Evolutionary conservation across 768 basidiomycete species (phyloP), one percentile per base, ranked within the genome.

Genomic region (Ramaria rubella): DNA sequence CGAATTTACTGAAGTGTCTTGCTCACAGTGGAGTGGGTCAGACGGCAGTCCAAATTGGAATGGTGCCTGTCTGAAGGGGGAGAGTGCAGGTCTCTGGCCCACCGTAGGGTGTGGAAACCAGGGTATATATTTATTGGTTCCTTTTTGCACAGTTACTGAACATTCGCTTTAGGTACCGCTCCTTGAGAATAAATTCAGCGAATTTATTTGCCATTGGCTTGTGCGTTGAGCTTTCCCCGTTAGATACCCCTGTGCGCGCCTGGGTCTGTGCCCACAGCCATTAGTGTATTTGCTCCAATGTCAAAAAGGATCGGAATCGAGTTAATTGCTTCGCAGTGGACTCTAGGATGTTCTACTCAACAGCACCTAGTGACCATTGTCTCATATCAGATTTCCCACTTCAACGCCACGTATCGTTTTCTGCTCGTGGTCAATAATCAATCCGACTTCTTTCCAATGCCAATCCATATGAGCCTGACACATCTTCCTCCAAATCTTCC

Each of bases 1-100:
- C 14, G 73, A 72, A 2, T 84, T 73, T 65, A 70, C 68, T 5
- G 81, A 84, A 63, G 81, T 82, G 17, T 74, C 76, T 21, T 84
- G 81, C 64, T 76, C 74, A 61, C 69, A 77, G 59, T 83, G 82
- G 82, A 70, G 72, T 4, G 82, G 81, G 21, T 73, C 74, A n/a
- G 77, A 82, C 55, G 77, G 78, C 11, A 61, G 70, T 30, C 29
- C 69, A 19, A 67, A 76, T 8, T 84, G 68, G 65, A 75, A 66
- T 42, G 80, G 80, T 0, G 71, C 81, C 7, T 83, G 82, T 64
- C 68, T 84, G 19, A 67, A 61, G 3, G 79, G 78, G 4, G 77
- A 80, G 63, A 73, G 60, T 0, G 78, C 80, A 14, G 67, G 63
- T 1, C 68, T 72, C 61, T 84, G 82, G 81, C 82, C 81, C 1